Evolutionary conservation across 331 rosid genomes (phyloP).

Genomic region (Acacia pycnantha): DNA sequence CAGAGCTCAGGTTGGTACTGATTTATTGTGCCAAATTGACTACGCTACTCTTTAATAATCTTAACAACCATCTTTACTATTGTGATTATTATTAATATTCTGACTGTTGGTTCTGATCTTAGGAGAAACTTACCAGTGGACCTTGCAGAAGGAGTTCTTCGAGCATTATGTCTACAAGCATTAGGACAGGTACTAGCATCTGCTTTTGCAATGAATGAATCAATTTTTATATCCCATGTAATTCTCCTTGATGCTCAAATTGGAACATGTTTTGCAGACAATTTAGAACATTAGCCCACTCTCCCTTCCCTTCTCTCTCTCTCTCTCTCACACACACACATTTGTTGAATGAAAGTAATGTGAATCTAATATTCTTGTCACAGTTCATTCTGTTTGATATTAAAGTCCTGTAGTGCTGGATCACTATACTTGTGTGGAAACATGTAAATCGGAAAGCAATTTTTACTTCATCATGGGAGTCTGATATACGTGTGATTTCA

Average conservation of each 20-base stretch:
- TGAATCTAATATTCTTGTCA: not conserved
- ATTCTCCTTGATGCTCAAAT: not conserved
- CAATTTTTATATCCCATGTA: slow-evolving; percentile 5
- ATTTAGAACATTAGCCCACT: not conserved
- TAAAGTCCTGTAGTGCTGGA: not conserved
- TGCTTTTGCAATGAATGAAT: slow-evolving; percentile 19
- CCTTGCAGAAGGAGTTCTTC: slow-evolving; percentile 90
- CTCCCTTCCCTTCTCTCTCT: not conserved
- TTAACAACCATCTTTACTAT: slow-evolving; percentile 11
- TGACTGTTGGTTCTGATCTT: slow-evolving; percentile 32
- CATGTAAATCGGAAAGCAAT: not conserved
- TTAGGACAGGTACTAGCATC: slow-evolving; percentile 73
- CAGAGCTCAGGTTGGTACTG: slow-evolving; percentile 72
- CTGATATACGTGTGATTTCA: not conserved
- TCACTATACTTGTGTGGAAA: not conserved
- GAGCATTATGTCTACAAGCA: slow-evolving; percentile 92
- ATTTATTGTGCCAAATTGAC: slow-evolving; percentile 12
- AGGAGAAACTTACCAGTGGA: slow-evolving; percentile 95
- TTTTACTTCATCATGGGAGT: not conserved
- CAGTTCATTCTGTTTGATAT: not conserved
- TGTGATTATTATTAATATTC: slow-evolving; percentile 23
- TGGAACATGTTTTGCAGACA: not conserved
- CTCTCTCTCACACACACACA: too few species aligned
- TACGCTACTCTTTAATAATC: slow-evolving; percentile 14
- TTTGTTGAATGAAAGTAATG: not conserved